Evolutionary conservation across 176 grass and related monocot genomes (phyloP).

Genomic region (Puya raimondii): DNA sequence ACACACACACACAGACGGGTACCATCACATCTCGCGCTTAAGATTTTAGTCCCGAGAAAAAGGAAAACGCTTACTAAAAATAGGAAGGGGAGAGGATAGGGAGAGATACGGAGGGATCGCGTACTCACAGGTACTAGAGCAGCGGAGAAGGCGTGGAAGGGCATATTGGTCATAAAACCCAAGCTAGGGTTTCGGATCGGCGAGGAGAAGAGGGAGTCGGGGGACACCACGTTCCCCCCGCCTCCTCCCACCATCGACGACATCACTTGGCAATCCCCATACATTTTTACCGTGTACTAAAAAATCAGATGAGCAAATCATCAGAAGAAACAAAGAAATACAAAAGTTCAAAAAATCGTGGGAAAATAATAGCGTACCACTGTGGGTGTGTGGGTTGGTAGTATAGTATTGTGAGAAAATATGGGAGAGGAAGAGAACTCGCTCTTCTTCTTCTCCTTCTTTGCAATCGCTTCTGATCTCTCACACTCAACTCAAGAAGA

Average conservation of each 20-base stretch:
- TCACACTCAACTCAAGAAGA: background rate
- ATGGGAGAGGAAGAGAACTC: too few relatives aligned
- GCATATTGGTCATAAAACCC: slow-evolving; percentile 50
- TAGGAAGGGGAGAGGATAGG: slow-evolving; percentile 35
- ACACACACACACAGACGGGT: background rate
- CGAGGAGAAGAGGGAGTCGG: slow-evolving; percentile 55
- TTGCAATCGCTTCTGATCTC: background rate
- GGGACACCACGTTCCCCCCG: slow-evolving; percentile 27
- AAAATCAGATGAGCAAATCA: too few relatives aligned
- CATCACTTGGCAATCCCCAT: slow-evolving; percentile 93
- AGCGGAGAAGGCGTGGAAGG: slow-evolving; percentile 54
- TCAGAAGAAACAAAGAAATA: too few relatives aligned
- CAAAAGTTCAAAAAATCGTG: too few relatives aligned
- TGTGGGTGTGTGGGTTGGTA: too few relatives aligned
- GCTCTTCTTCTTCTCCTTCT: background rate
- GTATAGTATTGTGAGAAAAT: too few relatives aligned
- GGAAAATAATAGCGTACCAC: too few relatives aligned
- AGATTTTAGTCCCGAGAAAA: background rate
- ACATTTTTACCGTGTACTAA: slow-evolving; percentile 34
- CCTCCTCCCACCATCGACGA: slow-evolving; percentile 56
- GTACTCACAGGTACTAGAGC: background rate
- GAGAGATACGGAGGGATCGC: slow-evolving; percentile 18
- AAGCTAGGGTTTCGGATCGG: slow-evolving; percentile 55
- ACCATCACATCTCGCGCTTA: background rate
- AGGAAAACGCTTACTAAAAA: background rate